Base-by-base conservation (phyloP, 2,329 filamentous ascomycete genomes). In the Pseudogymnoascus sp. region DNA sequence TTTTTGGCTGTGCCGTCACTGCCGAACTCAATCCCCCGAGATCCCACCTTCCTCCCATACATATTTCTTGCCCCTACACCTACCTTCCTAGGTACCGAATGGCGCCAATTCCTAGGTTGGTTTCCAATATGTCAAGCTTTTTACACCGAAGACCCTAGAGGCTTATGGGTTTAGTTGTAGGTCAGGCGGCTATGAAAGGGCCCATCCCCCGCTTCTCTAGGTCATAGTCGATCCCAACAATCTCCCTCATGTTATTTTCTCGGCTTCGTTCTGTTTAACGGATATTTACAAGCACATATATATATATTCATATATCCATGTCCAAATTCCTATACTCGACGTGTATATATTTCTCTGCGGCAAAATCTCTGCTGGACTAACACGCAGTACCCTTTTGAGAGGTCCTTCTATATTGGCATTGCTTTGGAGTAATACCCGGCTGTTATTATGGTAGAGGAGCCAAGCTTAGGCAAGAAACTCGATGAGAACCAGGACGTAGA, bases 111-210 rank as follows among this genome's bases (percentile, higher is more conserved):
- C 47, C 47, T 22, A 54, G 28, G 47, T 16, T 35, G 28, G 25
- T 14, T 54, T 54, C 47, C n/a, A 54, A 54, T 12, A 33, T 11
- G 57, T 58, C 35, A 58, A 58, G 57, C 57, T 58, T 58, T 54
- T 54, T 54, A 54, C 47, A 6, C 47, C 28, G 47, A 33, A 54
- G 16, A n/a, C 47, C 16, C 47, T 54, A 54, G 47, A 33, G 47
- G 47, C 28, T 33, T 54, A 54, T 54, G 47, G 47, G 47, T 54
- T 54, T 54, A 35, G 47, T 54, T 54, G 28, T 54, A 54, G 47
- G 47, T 18, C 47, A 4, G 28, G 25, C 28, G 28, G 47, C 47
- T 54, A 54, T 54, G 47, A 33, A 54, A 54, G 41, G 5, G 28
- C 28, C 28, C 28, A 20, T 54, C 47, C 47, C 47, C 47, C 47